phyloP scores from a whole-genome alignment of 2,329 filamentous ascomycete species.

The Ustulina deusta region DNA sequence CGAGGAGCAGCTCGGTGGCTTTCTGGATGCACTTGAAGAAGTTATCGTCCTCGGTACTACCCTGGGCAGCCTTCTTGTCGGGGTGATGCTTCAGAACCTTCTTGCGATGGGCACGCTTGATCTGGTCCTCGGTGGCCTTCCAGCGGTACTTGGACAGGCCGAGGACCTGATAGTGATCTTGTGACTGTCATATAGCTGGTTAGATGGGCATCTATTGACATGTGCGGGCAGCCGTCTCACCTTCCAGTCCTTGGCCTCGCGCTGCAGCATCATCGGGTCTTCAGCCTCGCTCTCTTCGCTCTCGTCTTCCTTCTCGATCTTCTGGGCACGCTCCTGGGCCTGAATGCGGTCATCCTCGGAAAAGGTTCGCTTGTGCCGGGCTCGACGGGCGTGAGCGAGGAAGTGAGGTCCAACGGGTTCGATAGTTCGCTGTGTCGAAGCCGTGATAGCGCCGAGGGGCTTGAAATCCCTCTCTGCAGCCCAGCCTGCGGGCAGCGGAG shows the following conservation, averaged over 20 bases:
- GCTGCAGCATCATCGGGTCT: slow-evolving; percentile 89
- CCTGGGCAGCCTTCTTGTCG: slow-evolving; percentile 96
- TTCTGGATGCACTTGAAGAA: slow-evolving; percentile 99
- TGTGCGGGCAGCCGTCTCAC: slow-evolving; percentile 60
- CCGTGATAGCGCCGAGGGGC: slow-evolving; percentile 79
- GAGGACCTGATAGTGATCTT: slow-evolving; percentile 98
- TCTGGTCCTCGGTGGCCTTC: slow-evolving; percentile 95
- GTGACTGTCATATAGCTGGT: slow-evolving; percentile 66
- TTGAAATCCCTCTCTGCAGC: slow-evolving; percentile 93
- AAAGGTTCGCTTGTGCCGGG: slow-evolving; percentile 96
- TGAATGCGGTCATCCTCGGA: slow-evolving; percentile 98
- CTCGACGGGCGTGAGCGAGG: slow-evolving; percentile 94
- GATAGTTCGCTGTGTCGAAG: slow-evolving; percentile 84
- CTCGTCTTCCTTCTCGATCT: slow-evolving; percentile 89
- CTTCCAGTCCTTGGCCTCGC: slow-evolving; percentile 99
- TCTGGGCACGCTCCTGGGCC: slow-evolving; percentile 94
- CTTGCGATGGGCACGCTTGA: slow-evolving; percentile 98
- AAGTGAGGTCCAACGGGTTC: slow-evolving; percentile 98
- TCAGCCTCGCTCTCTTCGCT: slow-evolving; percentile 94
- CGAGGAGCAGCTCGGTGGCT: slow-evolving; percentile 90
- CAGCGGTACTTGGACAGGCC: slow-evolving; percentile 92
- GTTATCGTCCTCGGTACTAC: slow-evolving; percentile 89
- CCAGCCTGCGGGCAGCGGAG: slow-evolving; percentile 84
- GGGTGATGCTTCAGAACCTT: slow-evolving; percentile 99
- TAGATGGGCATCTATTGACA: neutral